phyloP scores from a whole-genome alignment of 148 eudicot genomes.

The Persicaria maculosa region DNA sequence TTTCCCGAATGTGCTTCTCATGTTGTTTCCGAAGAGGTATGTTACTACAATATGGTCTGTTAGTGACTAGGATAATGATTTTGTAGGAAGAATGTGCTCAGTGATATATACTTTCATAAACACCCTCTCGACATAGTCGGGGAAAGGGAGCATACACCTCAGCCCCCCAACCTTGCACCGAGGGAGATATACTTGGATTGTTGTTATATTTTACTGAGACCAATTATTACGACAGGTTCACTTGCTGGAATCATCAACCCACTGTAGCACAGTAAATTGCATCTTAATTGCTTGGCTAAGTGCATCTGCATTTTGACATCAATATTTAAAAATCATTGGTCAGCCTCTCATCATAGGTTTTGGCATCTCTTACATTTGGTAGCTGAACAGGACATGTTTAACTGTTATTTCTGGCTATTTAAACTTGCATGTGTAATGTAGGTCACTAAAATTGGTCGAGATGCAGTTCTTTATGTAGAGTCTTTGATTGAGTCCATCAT shows the following conservation, averaged over 20 bases:
- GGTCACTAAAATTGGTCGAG: constrained; percentile 94
- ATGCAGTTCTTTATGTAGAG: constrained; percentile 96
- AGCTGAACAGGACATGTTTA: not conserved
- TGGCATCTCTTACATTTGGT: not conserved
- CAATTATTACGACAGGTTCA: not conserved
- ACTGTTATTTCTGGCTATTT: not conserved
- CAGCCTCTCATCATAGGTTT: not conserved
- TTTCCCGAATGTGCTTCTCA: constrained; percentile 96
- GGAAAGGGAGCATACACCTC: too few species aligned
- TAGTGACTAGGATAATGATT: not conserved
- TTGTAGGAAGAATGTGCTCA: not conserved
- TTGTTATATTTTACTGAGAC: not conserved
- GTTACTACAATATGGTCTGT: not conserved
- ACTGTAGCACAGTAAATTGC: not conserved
- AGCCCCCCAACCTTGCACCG: too few species aligned
- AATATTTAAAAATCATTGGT: not conserved
- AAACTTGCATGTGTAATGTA: constrained; percentile 16
- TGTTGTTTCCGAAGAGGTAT: constrained; percentile 98
- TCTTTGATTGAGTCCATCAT: constrained; percentile 94
- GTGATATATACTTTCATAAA: not conserved
- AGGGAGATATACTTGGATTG: too few species aligned
- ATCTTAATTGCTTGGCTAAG: not conserved
- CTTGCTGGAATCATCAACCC: not conserved
- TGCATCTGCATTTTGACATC: not conserved
- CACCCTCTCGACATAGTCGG: too few species aligned